These are phyloP conservation scores for Tricholoma saponaceum DNA, from an alignment of 768 basidiomycete species.

Conservation along the genomic window DNA sequence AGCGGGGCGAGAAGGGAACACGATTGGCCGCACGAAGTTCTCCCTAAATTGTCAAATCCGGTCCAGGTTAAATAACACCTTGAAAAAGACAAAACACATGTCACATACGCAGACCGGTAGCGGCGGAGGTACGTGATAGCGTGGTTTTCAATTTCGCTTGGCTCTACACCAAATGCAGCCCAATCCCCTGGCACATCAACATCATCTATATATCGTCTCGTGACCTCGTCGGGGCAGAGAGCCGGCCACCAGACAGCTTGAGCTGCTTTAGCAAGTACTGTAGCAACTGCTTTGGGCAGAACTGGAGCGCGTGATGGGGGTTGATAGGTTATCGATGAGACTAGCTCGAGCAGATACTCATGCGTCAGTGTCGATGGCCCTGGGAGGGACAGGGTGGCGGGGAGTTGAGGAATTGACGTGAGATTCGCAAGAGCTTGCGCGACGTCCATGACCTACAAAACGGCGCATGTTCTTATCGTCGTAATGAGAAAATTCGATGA, in stretches of 20 bases:
- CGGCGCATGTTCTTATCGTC: slow-evolving; percentile 17
- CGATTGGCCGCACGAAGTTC: slow-evolving; percentile 65
- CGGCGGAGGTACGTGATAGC: slow-evolving; percentile 89
- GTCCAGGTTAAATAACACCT: slow-evolving; percentile 10
- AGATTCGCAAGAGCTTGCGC: slow-evolving; percentile 88
- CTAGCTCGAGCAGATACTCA: slow-evolving; percentile 75
- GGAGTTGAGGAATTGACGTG: slow-evolving; percentile 54
- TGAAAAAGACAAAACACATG: slow-evolving; percentile 7
- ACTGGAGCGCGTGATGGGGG: slow-evolving; percentile 68
- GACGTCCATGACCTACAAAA: slow-evolving; percentile 79
- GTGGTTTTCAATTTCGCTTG: slow-evolving; percentile 78
- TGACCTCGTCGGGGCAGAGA: slow-evolving; percentile 86
- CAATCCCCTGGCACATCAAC: slow-evolving; percentile 71
- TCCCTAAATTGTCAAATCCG: slow-evolving; percentile 37
- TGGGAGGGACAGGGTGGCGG: slow-evolving; percentile 75
- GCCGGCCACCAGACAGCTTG: slow-evolving; percentile 89
- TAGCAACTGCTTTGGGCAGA: slow-evolving; percentile 71
- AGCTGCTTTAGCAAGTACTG: slow-evolving; percentile 54
- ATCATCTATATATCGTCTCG: slow-evolving; percentile 85
- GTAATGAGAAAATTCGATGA: slow-evolving; percentile 8
- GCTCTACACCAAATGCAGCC: slow-evolving; percentile 75
- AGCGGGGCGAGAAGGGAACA: slow-evolving; percentile 51
- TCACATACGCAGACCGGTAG: slow-evolving; percentile 82
- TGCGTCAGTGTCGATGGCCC: slow-evolving; percentile 86
- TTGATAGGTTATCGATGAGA: slow-evolving; percentile 75